Conservation (phyloP, 2,329 filamentous ascomycete species). For the Colletotrichum zoysiae region DNA sequence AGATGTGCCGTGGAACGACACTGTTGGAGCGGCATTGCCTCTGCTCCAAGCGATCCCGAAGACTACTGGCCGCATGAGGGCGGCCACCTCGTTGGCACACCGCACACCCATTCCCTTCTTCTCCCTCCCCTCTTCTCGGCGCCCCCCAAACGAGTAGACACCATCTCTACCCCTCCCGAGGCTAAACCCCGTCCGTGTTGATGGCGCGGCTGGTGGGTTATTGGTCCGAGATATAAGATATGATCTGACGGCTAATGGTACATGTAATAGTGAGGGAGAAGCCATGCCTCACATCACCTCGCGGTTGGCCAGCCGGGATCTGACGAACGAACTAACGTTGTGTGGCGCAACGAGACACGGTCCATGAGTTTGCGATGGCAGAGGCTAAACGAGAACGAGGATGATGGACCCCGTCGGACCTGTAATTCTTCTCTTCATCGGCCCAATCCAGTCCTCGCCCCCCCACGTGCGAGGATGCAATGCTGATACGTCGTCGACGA, state of each 20-base stretch:
- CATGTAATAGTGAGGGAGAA: not conserved
- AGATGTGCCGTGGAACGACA: not conserved
- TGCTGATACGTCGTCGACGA: not conserved
- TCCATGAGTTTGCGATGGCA: conserved; percentile 1
- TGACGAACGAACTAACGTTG: not conserved
- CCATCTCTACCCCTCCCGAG: not conserved
- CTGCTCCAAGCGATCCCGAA: conserved; percentile 1
- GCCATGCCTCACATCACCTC: not conserved
- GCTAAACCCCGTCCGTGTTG: not conserved
- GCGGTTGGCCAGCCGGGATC: conserved; percentile 1
- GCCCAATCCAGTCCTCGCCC: not conserved
- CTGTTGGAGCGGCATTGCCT: conserved; percentile 10
- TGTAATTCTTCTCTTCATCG: not conserved
- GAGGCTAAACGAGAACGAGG: not conserved
- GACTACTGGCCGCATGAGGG: conserved; percentile 13
- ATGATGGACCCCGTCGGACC: not conserved
- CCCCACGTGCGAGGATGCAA: not conserved
- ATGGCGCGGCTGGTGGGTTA: not conserved
- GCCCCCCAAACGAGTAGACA: not conserved
- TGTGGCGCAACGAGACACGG: not conserved
- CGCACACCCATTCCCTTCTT: too few relatives aligned
- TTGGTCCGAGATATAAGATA: conserved; percentile 21
- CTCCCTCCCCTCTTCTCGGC: not conserved
- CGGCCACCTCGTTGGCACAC: not conserved
- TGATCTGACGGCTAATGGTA: conserved; percentile 17